Base-by-base conservation (phyloP, 305 asterid genomes). In the Petunia hybrid region DNA sequence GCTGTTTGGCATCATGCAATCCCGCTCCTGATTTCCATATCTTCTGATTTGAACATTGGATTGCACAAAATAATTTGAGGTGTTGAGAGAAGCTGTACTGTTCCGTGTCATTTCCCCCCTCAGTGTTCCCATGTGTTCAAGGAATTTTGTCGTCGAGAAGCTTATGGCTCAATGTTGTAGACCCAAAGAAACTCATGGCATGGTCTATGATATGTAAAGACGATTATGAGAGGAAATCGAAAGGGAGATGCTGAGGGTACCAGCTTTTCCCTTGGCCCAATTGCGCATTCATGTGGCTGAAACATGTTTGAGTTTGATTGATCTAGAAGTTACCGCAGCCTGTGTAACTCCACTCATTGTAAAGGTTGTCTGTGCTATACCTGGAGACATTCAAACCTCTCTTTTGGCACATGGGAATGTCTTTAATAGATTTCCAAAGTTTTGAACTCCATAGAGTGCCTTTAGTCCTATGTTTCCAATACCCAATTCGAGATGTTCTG, bases 21-120 rank as follows among this genome's bases (percentile, higher is more conserved):
- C 51, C 98, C 98, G 4, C 94, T 96, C 69, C 83, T 94, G 77
- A 88, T 96, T 89, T 94, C 98, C 71, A 96, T 96, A 70, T 96
- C 99, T 35, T 94, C 99, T 10, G 99, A 96, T 86, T 85, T 91
- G 51, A 92, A 91, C 91, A 87, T 96, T 53, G 99, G 98, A 60
- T 64, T 96, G 86, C 98, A 96, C 88, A 89, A 84, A 78, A 82
- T 91, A 74, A 71, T 35, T 61, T 85, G 79, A 80, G 82, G 45
- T 85, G 68, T 51, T 51, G 64, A 48, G 78, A 73, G 63, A 73
- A 55, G 63, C 35, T 7, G 53, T 51, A 73, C 78, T 51, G 1
- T 51, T 48, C 63, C 46, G 39, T 16, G 31, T 73, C 63, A 73
- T 36, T 73, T 51, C 56, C 3, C 56, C 14, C 14, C 56, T 51